Conservation (phyloP, 495 filamentous ascomycete species). For the Penicillium chermesinum region DNA sequence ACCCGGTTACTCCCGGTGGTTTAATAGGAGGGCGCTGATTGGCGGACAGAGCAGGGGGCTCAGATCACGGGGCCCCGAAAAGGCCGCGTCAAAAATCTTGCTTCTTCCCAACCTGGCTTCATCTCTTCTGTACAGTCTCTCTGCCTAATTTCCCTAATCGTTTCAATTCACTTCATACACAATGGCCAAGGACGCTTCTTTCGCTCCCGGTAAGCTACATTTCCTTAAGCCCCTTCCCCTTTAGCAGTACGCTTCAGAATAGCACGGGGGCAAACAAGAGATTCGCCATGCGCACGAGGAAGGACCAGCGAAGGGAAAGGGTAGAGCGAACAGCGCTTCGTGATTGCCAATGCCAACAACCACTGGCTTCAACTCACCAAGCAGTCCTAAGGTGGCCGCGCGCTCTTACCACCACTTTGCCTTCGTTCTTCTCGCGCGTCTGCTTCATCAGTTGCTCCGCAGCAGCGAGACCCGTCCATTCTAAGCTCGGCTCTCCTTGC, state of each 20-base stretch:
- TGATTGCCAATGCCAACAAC: neutral
- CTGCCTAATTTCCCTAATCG: slow-evolving; percentile 25
- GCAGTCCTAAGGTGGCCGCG: neutral
- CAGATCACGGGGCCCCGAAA: slow-evolving; percentile 40
- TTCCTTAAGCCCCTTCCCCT: slow-evolving; percentile 9
- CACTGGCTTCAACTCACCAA: neutral
- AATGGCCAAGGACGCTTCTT: slow-evolving; percentile 44
- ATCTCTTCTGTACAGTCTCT: slow-evolving; percentile 30
- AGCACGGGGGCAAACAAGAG: neutral
- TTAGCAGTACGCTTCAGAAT: neutral
- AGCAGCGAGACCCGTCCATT: neutral
- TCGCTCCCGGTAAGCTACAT: slow-evolving; percentile 39
- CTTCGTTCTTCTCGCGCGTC: neutral
- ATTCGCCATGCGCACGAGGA: neutral
- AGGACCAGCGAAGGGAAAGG: neutral
- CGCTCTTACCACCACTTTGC: neutral
- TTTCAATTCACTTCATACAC: slow-evolving; percentile 27
- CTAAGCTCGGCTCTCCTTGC: neutral
- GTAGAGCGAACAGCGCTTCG: neutral
- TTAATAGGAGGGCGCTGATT: slow-evolving; percentile 40
- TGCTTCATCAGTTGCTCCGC: neutral
- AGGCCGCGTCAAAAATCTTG: slow-evolving; percentile 30
- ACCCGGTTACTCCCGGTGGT: slow-evolving; percentile 37
- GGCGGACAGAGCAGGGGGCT: slow-evolving; percentile 7
- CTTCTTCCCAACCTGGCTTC: slow-evolving; percentile 19